These are phyloP conservation scores for Fusarium metavorans DNA, from an alignment of 2,329 filamentous ascomycete genomes.

Conservation along the genomic window DNA sequence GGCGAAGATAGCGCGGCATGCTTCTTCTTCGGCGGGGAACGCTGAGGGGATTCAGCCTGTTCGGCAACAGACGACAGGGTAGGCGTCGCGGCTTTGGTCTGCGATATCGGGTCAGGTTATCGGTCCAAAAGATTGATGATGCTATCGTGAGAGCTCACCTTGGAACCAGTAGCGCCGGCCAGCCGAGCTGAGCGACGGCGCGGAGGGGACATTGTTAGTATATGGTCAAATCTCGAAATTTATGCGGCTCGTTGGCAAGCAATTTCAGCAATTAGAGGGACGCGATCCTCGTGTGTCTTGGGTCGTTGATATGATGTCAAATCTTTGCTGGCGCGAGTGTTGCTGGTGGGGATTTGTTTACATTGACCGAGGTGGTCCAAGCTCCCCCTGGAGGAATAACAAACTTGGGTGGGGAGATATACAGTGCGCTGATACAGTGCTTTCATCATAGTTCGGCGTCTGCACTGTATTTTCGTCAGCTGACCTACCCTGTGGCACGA, in stretches of 20 bases:
- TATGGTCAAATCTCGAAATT: conserved; percentile 18
- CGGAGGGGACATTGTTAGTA: conserved; percentile 53
- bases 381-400: conserved; percentile 39
- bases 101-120: conserved; percentile 22
- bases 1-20: conserved; percentile 52
- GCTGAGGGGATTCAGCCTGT: conserved; percentile 53
- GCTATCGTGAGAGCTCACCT: conserved; percentile 48
- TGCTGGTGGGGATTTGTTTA: conserved; percentile 48
- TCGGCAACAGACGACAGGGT: conserved; percentile 60
- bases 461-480: conserved; percentile 10
- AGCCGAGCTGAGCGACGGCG: conserved; percentile 60
- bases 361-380: conserved; percentile 41
- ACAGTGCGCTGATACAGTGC: conserved; percentile 17
- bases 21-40: conserved; percentile 41
- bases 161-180: conserved; percentile 49
- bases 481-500: conserved; percentile 14
- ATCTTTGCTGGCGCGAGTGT: conserved; percentile 41
- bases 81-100: conserved; percentile 48
- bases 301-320: conserved; percentile 47
- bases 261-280: conserved; percentile 41
- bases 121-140: conserved; percentile 15
- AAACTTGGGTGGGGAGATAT: conserved; percentile 10
- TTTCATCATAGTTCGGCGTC: fast-evolving
- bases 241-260: conserved; percentile 31
- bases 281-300: conserved; percentile 41